Conservation (phyloP, 768 basidiomycete species). For the Pleurotus citrinopileatus region DNA sequence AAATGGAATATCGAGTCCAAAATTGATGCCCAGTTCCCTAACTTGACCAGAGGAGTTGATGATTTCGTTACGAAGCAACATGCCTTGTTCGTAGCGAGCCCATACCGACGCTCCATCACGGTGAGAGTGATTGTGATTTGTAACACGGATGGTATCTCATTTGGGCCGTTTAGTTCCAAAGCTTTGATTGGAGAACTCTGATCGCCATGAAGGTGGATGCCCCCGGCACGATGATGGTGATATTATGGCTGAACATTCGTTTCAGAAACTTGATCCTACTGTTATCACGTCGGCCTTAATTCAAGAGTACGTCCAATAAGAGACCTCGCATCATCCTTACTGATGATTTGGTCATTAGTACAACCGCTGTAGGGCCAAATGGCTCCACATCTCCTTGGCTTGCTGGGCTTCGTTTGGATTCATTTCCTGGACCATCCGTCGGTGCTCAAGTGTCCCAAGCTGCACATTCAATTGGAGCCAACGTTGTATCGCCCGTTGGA, state of each 20-base stretch:
- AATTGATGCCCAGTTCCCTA: constrained; percentile 52
- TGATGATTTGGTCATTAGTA: constrained; percentile 22
- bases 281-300: constrained; percentile 65
- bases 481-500: constrained; percentile 64
- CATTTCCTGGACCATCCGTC: constrained; percentile 54
- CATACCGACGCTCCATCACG: constrained; percentile 63
- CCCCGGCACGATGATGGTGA: constrained; percentile 14
- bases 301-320: constrained; percentile 54
- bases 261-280: constrained; percentile 55
- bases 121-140: constrained; percentile 31
- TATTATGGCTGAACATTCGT: no score
- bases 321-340: background rate
- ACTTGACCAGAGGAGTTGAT: constrained; percentile 49
- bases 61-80: constrained; percentile 66
- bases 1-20: constrained; percentile 82
- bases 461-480: constrained; percentile 59
- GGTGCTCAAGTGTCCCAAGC: constrained; percentile 65
- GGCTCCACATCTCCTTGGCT: constrained; percentile 61
- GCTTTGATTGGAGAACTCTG: constrained; percentile 80
- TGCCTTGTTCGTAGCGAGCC: constrained; percentile 52
- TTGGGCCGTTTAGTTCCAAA: constrained; percentile 55
- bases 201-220: constrained; percentile 63
- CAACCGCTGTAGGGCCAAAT: constrained; percentile 36
- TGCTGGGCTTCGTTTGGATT: constrained; percentile 58
- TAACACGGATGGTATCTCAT: background rate